phyloP scores from a whole-genome alignment of 2,329 filamentous ascomycete genomes.

The Helminthosporium solani region DNA sequence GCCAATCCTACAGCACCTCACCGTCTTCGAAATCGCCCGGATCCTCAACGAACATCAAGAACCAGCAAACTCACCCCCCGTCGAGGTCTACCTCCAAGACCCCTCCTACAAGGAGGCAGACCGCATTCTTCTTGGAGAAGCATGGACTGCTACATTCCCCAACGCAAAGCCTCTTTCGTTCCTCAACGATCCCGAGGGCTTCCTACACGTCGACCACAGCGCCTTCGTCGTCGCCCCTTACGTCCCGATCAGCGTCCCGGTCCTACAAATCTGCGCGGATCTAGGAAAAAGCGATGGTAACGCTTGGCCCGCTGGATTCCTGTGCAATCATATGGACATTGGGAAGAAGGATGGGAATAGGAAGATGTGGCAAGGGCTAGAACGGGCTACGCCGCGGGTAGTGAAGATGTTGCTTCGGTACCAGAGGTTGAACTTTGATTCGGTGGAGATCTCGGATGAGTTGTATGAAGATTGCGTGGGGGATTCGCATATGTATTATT shows the following conservation, averaged over 20 bases:
- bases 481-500: neutral
- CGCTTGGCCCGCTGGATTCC: neutral
- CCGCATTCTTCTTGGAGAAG: constrained; percentile 1
- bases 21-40: constrained; percentile 13
- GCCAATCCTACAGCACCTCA: constrained; percentile 14
- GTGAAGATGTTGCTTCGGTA: neutral
- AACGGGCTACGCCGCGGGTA: neutral
- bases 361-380: neutral
- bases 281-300: too few relatives aligned
- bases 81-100: constrained; percentile 19
- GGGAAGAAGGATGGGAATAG: neutral
- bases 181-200: constrained; percentile 16
- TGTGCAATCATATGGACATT: neutral
- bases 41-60: constrained; percentile 6
- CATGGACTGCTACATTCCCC: neutral
- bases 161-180: neutral
- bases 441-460: neutral
- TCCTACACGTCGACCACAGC: constrained; percentile 16
- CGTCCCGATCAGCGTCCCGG: constrained; percentile 13
- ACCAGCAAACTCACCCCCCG: neutral
- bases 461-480: neutral
- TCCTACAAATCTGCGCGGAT: constrained; percentile 22
- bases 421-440: neutral
- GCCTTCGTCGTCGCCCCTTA: constrained; percentile 16
- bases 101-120: constrained; percentile 16